Evolutionary conservation across 164 flowering plant genomes (phyloP).

Genomic region (Platanus orientalis): DNA sequence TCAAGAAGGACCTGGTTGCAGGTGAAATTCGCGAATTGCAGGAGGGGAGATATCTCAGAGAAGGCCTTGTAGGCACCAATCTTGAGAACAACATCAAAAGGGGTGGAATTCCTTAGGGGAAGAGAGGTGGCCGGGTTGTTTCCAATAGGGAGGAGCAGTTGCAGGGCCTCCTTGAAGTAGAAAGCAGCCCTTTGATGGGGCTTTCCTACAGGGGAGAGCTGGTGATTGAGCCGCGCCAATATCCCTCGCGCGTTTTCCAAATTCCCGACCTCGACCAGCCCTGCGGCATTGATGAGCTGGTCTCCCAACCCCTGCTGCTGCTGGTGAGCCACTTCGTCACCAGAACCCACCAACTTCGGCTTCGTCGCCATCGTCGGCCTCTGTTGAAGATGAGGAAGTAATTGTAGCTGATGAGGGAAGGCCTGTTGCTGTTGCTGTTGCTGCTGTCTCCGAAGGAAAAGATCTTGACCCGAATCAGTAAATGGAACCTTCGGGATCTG

Average conservation of each 20-base stretch:
- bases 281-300: constrained; percentile 59
- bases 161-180: constrained; percentile 57
- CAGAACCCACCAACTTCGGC: constrained; percentile 17
- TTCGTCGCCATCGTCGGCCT: constrained; percentile 20
- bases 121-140: constrained; percentile 20
- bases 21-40: constrained; percentile 59
- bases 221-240: constrained; percentile 99
- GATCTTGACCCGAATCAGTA: constrained; percentile 34
- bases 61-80: constrained; percentile 56
- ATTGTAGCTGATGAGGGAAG: constrained; percentile 21
- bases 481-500: constrained; percentile 22
- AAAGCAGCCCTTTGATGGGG: constrained; percentile 56
- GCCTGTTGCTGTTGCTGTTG: constrained; percentile 24
- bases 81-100: constrained; percentile 33
- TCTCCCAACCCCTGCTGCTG: constrained; percentile 37
- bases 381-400: constrained; percentile 27
- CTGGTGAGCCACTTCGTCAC: constrained; percentile 29
- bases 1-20: constrained; percentile 58
- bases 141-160: constrained; percentile 23
- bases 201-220: constrained; percentile 62
- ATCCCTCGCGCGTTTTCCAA: constrained; percentile 74
- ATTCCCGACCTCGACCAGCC: constrained; percentile 63
- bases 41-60: constrained; percentile 55
- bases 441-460: constrained; percentile 19
- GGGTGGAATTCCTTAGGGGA: constrained; percentile 18